These are phyloP conservation scores for Cubamyces sp. DNA, from an alignment of 768 basidiomycete genomes.

Conservation along the genomic window DNA sequence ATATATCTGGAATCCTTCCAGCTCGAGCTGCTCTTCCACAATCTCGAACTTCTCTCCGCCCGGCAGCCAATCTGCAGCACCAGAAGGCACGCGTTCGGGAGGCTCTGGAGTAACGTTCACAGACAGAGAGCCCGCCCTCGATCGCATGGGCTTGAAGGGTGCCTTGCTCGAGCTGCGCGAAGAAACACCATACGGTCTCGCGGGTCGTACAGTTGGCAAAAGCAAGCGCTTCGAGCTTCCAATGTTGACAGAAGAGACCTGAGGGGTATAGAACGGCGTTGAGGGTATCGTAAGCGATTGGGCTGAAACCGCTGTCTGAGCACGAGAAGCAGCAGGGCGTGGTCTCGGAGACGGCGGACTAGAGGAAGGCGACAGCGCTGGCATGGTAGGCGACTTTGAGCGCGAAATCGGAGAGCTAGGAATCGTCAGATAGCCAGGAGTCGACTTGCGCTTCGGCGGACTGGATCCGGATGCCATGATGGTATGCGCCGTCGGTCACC, in stretches of 20 bases:
- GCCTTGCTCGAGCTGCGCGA: slow-evolving; percentile 22
- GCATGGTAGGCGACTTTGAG: slow-evolving; percentile 22
- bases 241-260: slow-evolving; percentile 22
- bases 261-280: slow-evolving; percentile 27
- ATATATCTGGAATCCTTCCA: slow-evolving; percentile 78
- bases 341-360: slow-evolving; percentile 14
- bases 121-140: slow-evolving; percentile 32
- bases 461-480: slow-evolving; percentile 20
- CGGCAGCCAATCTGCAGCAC: slow-evolving; percentile 43
- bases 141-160: slow-evolving; percentile 26
- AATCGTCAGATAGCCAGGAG: slow-evolving; percentile 6
- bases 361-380: slow-evolving; percentile 8
- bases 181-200: slow-evolving; percentile 4
- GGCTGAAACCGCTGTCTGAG: slow-evolving; percentile 19
- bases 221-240: slow-evolving; percentile 24
- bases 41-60: slow-evolving; percentile 52
- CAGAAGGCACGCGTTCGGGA: slow-evolving; percentile 19
- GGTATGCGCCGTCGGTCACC: neutral
- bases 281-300: slow-evolving; percentile 16
- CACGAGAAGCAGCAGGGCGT: slow-evolving; percentile 11
- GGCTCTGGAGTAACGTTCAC: slow-evolving; percentile 25
- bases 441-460: slow-evolving; percentile 6
- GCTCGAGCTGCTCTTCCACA: slow-evolving; percentile 49
- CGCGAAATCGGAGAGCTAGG: slow-evolving; percentile 14
- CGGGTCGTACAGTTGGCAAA: slow-evolving; percentile 33